Evolutionary conservation across 805 yeast genomes (phyloP), one percentile per base, ranked within the genome.

Genomic region (Pichia phayaonensis): DNA sequence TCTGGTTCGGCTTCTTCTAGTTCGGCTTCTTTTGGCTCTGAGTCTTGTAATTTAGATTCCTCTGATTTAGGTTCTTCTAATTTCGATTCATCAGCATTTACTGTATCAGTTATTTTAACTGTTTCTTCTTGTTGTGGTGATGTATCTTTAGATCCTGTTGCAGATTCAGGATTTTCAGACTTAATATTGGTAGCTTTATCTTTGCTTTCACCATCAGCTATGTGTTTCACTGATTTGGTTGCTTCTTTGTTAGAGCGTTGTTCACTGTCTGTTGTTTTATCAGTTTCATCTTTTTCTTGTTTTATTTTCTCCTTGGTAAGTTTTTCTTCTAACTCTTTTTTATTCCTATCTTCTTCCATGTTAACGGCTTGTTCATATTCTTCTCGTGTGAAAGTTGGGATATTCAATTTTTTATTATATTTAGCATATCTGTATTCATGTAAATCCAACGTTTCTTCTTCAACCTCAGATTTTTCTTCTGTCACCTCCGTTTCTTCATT

Each of bases 371-470:
- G 63, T 1, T 75, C 71, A 57, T 79, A 90, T 26, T 83, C 86
- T 8, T 70, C 76, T 52, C 83, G 84, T 36, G 76, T 66, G 59
- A 92, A 77, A 1, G 72, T 72, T 0, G 97, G 97, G 3, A 92
- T 74, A 43, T 82, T 83, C 27, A 87, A 67, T 34, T 73, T 73
- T 2, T 81, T 81, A 63, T 87, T 83, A 66, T 79, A 90, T 64
- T 86, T 86, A 36, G 84, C 86, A 69, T 85, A 94, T 43, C 76
- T 69, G 60, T 86, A 86, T 27, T 49, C 50, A 3, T 49, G 49
- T 11, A 49, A 42, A 41, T 53, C 58, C 22, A 50, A 67, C 70
- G 48, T 70, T 58, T 5, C 18, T n/a, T 26, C 40, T 27, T 42
- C 29, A 8, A 27, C 27, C 16, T 26, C 34, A 18, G 13, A 6